phyloP scores from a whole-genome alignment of 495 filamentous ascomycete species.

The Tuber magnatum region DNA sequence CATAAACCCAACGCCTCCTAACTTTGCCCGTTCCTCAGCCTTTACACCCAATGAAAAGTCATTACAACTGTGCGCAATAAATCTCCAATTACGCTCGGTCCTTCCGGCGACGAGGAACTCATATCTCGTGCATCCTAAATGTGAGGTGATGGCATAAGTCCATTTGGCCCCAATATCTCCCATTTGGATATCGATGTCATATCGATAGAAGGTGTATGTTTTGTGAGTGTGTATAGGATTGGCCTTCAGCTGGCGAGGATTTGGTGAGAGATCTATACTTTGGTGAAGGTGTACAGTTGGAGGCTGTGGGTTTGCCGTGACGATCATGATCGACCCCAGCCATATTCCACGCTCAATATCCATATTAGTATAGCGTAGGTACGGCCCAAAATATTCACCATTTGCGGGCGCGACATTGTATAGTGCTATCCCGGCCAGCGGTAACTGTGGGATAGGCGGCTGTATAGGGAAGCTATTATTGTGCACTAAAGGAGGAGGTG shows the following conservation, averaged over 20 bases:
- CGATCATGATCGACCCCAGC: conserved; percentile 68
- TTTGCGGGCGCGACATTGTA: conserved; percentile 92
- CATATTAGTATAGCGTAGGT: conserved; percentile 94
- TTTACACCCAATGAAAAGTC: conserved; percentile 85
- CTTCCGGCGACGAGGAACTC: conserved; percentile 96
- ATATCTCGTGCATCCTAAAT: conserved; percentile 91
- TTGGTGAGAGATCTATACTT: conserved; percentile 82
- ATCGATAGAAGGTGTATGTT: conserved; percentile 91
- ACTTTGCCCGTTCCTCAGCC: conserved; percentile 69
- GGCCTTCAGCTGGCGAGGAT: conserved; percentile 80
- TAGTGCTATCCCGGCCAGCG: conserved; percentile 76
- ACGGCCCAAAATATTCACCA: conserved; percentile 97
- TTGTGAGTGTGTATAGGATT: conserved; percentile 81
- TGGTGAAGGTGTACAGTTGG: conserved; percentile 96
- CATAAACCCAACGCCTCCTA: conserved; percentile 89
- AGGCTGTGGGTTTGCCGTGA: conserved; percentile 86
- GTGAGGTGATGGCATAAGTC: conserved; percentile 97
- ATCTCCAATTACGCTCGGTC: conserved; percentile 88
- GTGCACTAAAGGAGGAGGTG: conserved; percentile 32
- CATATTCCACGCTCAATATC: conserved; percentile 84
- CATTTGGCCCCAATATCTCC: conserved; percentile 79
- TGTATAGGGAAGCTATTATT: conserved; percentile 49
- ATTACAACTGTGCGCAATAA: conserved; percentile 90
- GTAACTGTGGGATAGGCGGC: conserved; percentile 77
- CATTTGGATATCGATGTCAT: conserved; percentile 89